Conservation (phyloP, 2,329 filamentous ascomycete genomes). For the Chaetomium sp. region DNA sequence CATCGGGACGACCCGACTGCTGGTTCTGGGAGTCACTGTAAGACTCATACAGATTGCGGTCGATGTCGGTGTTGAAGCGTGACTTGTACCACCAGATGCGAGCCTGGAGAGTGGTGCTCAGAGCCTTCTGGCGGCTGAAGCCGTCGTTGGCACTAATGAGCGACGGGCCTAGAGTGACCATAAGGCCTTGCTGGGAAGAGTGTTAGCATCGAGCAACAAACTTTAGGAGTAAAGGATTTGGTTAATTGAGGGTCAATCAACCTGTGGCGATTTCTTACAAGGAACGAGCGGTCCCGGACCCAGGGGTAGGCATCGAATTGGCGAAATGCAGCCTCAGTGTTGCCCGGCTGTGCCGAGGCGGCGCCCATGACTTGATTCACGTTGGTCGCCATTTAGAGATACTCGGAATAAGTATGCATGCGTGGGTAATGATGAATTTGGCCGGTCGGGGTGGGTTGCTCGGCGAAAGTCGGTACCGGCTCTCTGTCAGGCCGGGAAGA, state of each 20-base stretch:
- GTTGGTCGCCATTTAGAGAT: constrained; percentile 8
- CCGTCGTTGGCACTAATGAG: constrained; percentile 10
- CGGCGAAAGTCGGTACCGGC: too few relatives aligned
- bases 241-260: not conserved
- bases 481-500: too few relatives aligned
- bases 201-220: constrained; percentile 2
- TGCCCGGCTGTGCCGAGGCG: not conserved
- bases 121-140: constrained; percentile 29
- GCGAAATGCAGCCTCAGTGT: constrained; percentile 40
- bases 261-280: constrained; percentile 37
- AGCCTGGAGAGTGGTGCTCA: constrained; percentile 54
- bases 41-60: constrained; percentile 18
- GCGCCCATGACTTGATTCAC: not conserved
- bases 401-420: constrained; percentile 2
- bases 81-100: constrained; percentile 35
- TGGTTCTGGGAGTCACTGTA: constrained; percentile 7
- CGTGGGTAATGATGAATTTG: not conserved
- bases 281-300: constrained; percentile 61
- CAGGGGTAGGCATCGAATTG: constrained; percentile 62
- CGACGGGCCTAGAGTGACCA: constrained; percentile 21
- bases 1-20: constrained; percentile 12
- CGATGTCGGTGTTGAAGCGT: constrained; percentile 17
- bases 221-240: not conserved
- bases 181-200: constrained; percentile 20
- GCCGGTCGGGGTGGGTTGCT: too few relatives aligned